Evolutionary conservation across 2,329 filamentous ascomycete genomes (phyloP).

Genomic region (Didymella sp.): DNA sequence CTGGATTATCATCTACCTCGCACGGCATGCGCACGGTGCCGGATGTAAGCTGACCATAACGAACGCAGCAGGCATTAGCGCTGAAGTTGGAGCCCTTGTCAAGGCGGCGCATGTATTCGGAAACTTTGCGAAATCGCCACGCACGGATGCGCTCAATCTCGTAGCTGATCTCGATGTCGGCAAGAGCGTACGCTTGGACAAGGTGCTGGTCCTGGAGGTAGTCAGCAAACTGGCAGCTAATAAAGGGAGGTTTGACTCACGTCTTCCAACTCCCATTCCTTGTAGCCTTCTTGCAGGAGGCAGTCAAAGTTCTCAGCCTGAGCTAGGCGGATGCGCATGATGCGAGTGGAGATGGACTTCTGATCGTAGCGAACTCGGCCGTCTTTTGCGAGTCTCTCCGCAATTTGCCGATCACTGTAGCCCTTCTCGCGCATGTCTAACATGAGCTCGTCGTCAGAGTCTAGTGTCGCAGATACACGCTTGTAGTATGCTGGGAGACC

Average conservation of each 20-base stretch:
- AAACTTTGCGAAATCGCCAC: conserved; percentile 55
- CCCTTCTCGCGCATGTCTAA: conserved; percentile 53
- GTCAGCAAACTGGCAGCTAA: not conserved
- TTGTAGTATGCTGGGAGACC: conserved; percentile 52
- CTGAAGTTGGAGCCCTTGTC: conserved; percentile 54
- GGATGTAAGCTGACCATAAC: conserved; percentile 50
- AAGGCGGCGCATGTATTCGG: conserved; percentile 52
- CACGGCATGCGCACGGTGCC: conserved; percentile 56
- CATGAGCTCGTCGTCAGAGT: conserved; percentile 58
- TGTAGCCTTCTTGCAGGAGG: conserved; percentile 55
- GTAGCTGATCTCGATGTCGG: conserved; percentile 53
- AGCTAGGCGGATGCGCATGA: conserved; percentile 54
- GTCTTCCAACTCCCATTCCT: conserved; percentile 59
- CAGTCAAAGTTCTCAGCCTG: conserved; percentile 55
- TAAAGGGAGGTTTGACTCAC: conserved; percentile 40
- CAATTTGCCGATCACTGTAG: conserved; percentile 55
- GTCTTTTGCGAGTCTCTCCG: conserved; percentile 51
- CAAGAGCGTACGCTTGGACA: conserved; percentile 48
- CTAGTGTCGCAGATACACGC: conserved; percentile 52
- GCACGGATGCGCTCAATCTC: conserved; percentile 51
- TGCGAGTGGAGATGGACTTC: conserved; percentile 59
- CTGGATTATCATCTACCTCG: conserved; percentile 53
- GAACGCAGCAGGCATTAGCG: conserved; percentile 55
- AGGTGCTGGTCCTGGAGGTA: conserved; percentile 54
- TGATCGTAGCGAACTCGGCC: conserved; percentile 54